Percentiles rank a stretch among this genome's conserved stretches.
These are phyloP conservation scores for Marchantia polymorpha DNA, from an alignment of 225 moss, liverwort and hornwort species.

Conservation along the genomic window DNA sequence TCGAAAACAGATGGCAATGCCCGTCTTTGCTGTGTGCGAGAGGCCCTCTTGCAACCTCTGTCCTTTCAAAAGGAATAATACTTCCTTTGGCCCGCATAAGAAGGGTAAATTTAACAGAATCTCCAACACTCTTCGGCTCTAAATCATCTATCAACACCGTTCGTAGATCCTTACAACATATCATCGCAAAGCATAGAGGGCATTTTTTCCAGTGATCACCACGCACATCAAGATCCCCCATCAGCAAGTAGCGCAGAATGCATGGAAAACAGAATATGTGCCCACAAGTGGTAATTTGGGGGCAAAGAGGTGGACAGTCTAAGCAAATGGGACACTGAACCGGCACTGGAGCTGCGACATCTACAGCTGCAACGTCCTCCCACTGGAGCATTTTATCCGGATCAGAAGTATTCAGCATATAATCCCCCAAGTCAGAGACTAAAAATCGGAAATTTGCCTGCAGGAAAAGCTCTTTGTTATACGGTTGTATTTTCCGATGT, in stretches of 20 bases:
- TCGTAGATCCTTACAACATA: constrained; percentile 85
- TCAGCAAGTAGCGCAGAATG: constrained; percentile 78
- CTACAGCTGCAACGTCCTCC: constrained; percentile 95
- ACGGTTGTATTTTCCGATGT: constrained; percentile 74
- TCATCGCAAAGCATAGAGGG: constrained; percentile 96
- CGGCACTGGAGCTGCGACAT: constrained; percentile 78
- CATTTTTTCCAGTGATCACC: constrained; percentile 91
- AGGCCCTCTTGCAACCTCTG: constrained; percentile 59
- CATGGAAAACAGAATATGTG: constrained; percentile 97
- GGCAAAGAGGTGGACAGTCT: constrained; percentile 77
- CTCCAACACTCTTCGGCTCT: constrained; percentile 57
- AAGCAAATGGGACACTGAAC: constrained; percentile 96
- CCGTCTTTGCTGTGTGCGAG: constrained; percentile 80
- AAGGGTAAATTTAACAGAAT: constrained; percentile 65
- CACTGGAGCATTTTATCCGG: constrained; percentile 99
- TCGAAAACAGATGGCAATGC: constrained; percentile 78
- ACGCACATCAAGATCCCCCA: constrained; percentile 58
- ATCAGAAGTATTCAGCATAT: constrained; percentile 79
- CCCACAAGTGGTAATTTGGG: constrained; percentile 96
- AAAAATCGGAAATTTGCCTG: constrained; percentile 96
- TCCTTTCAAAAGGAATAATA: constrained; percentile 85
- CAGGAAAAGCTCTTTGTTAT: constrained; percentile 91
- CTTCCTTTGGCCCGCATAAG: constrained; percentile 78
- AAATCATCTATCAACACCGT: constrained; percentile 78
- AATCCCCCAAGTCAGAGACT: constrained; percentile 94